Base-by-base conservation (phyloP, 2,329 filamentous ascomycete genomes). In the Apiospora arundinis region DNA sequence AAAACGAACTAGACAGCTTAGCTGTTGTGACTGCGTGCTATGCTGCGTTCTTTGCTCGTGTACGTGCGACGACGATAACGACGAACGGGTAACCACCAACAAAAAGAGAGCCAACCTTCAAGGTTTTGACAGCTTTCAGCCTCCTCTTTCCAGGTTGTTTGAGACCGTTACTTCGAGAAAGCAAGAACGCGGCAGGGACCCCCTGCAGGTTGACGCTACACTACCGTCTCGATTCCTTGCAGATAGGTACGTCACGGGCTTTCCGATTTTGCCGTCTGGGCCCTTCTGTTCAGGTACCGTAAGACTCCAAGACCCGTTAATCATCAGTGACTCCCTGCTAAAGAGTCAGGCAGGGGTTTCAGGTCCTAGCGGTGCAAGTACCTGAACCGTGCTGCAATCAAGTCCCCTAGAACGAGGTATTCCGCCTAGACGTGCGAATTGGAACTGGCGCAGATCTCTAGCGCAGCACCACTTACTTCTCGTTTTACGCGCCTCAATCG, bases 91-190 rank as follows among this genome's bases (percentile, higher is more conserved):
- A 63, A 63, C 8, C 56, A 40, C 32, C 56, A 40, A 40, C 23
- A 9, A 63, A 40, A 40, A 11, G n/a, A 63, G 11, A 63, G n/a
- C 56, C 32, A 40, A 40, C 32, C 56, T 63, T n/a, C 28, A 48
- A 48, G 28, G 44, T 68, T 48, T 68, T 48, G 66, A 68, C 66
- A 68, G 66, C 66, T 48, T 68, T 68, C 44, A 48, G 66, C 66
- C 66, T 68, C 66, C 66, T 68, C 44, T 68, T 68, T 68, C 56
- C 6, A 32, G 32, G 32, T 63, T 63, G 56, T 63, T 63, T 63
- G 56, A 63, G 56, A 63, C 56, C 56, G 32, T 63, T 37, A 40
- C 56, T 63, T 40, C 32, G n/a, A 32, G 52, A n/a, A 48, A 48
- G 52, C 52, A 60, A n/a, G 18, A 48, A 48, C 14, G 49, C 49